These are phyloP conservation scores for Lentinula sp. DNA, from an alignment of 768 basidiomycete species.

Conservation along the genomic window DNA sequence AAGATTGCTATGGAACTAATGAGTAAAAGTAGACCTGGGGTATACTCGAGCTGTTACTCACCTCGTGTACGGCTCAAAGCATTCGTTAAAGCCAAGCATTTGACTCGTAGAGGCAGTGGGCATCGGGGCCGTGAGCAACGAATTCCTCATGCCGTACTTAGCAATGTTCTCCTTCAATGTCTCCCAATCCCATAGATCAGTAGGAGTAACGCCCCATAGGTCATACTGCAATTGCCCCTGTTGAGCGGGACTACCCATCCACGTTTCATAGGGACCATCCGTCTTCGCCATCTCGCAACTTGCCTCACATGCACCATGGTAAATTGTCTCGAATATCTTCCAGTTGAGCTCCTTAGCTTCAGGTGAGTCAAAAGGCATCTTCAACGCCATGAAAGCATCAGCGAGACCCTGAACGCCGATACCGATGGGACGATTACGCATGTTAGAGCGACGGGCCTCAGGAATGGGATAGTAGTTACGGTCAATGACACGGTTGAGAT, in stretches of 20 bases:
- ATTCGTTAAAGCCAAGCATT: slow-evolving; percentile 97
- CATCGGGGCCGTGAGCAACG: slow-evolving; percentile 93
- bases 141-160: slow-evolving; percentile 79
- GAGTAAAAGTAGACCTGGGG: slow-evolving; percentile 12
- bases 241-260: slow-evolving; percentile 84
- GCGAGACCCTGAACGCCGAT: slow-evolving; percentile 97
- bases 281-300: slow-evolving; percentile 79
- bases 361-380: slow-evolving; percentile 90
- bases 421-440: slow-evolving; percentile 96
- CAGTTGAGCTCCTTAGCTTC: slow-evolving; percentile 85
- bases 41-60: slow-evolving; percentile 36
- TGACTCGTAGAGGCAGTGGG: slow-evolving; percentile 98
- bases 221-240: slow-evolving; percentile 90
- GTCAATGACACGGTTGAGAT: slow-evolving; percentile 93
- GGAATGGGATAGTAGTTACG: slow-evolving; percentile 93
- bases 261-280: slow-evolving; percentile 85
- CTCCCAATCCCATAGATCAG: slow-evolving; percentile 91
- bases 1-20: slow-evolving; percentile 66
- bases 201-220: slow-evolving; percentile 89
- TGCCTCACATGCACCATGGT: slow-evolving; percentile 89
- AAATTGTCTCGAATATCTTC: slow-evolving; percentile 98
- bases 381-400: slow-evolving; percentile 95
- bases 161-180: slow-evolving; percentile 82
- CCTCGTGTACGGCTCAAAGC: slow-evolving; percentile 94
- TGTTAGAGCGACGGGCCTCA: slow-evolving; percentile 89